Conservation (phyloP, 495 filamentous ascomycete species). For the Penicillium robsamsonii region DNA sequence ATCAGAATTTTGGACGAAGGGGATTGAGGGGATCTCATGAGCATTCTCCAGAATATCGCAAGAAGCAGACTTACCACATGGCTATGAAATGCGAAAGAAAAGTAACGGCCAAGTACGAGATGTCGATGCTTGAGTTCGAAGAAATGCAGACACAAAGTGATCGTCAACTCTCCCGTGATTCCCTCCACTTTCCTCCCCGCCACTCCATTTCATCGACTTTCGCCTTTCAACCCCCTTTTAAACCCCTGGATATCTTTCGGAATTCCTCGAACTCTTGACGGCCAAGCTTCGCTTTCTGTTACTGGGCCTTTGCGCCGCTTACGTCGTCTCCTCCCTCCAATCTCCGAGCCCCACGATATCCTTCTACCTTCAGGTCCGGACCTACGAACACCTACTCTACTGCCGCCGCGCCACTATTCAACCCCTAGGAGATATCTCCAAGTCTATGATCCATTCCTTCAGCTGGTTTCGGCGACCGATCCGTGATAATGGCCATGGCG, state of each 20-base stretch:
- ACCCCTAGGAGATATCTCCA: conserved; percentile 8
- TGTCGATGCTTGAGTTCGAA: conserved; percentile 7
- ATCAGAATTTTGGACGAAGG: conserved; percentile 1
- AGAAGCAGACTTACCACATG: conserved; percentile 52
- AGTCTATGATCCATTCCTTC: conserved; percentile 36
- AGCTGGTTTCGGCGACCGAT: conserved; percentile 27
- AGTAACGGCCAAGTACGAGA: conserved; percentile 10
- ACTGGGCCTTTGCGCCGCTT: conserved; percentile 19
- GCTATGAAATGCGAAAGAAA: conserved; percentile 1
- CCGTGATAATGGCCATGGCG: conserved; percentile 40
- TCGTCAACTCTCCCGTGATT: conserved; percentile 33
- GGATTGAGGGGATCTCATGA: not conserved
- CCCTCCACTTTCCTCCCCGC: conserved; percentile 34
- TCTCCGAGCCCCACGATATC: conserved; percentile 9
- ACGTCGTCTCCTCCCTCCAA: conserved; percentile 1
- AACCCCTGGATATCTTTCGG: not conserved
- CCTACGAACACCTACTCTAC: conserved; percentile 9
- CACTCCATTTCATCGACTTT: conserved; percentile 22
- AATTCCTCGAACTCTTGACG: conserved; percentile 5
- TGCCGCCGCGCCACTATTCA: not conserved
- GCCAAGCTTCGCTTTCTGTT: conserved; percentile 1
- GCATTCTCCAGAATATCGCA: conserved; percentile 1
- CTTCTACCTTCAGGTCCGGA: conserved; percentile 12
- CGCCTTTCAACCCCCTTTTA: conserved; percentile 14
- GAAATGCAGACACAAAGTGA: conserved; percentile 28